phyloP scores from a whole-genome alignment of 169 alveolate genomes.

The Eimeria praecox region DNA sequence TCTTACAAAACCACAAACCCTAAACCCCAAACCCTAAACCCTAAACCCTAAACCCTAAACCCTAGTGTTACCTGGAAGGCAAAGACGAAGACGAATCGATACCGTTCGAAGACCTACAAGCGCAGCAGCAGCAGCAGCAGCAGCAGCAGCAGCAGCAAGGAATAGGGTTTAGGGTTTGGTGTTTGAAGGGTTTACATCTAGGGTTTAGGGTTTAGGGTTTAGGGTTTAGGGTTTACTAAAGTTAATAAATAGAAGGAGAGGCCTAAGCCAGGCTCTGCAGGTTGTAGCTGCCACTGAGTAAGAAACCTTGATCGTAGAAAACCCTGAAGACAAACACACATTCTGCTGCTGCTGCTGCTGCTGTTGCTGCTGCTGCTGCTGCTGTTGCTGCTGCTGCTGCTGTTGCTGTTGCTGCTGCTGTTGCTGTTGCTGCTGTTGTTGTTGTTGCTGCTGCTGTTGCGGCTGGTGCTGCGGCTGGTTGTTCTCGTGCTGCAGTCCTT shows the following conservation, averaged over 20 bases:
- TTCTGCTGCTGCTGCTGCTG: slow-evolving; percentile 58
- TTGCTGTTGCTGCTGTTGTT: not conserved
- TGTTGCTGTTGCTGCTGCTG: slow-evolving; percentile 5
- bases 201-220: slow-evolving; percentile 56
- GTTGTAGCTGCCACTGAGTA: slow-evolving; percentile 15
- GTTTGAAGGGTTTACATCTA: slow-evolving; percentile 13
- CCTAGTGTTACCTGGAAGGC: slow-evolving; percentile 26
- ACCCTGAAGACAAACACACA: not conserved
- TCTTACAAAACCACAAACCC: too few relatives aligned
- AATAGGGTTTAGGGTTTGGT: slow-evolving; percentile 3
- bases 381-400: slow-evolving; percentile 33
- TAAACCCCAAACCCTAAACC: not conserved
- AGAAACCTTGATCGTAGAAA: not conserved
- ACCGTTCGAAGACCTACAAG: not conserved
- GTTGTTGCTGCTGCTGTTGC: not conserved
- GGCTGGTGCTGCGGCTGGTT: not conserved
- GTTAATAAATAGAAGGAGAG: not conserved
- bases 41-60: slow-evolving; percentile 40
- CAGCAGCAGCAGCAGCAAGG: not conserved
- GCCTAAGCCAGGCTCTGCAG: not conserved
- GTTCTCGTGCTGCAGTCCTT: not conserved
- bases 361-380: slow-evolving; percentile 10
- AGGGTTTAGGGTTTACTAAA: slow-evolving; percentile 43
- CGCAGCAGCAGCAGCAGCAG: not conserved
- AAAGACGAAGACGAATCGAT: slow-evolving; percentile 21